Evolutionary conservation across 345 rosid species (phyloP).

Genomic region (Boechera retrofracta): DNA sequence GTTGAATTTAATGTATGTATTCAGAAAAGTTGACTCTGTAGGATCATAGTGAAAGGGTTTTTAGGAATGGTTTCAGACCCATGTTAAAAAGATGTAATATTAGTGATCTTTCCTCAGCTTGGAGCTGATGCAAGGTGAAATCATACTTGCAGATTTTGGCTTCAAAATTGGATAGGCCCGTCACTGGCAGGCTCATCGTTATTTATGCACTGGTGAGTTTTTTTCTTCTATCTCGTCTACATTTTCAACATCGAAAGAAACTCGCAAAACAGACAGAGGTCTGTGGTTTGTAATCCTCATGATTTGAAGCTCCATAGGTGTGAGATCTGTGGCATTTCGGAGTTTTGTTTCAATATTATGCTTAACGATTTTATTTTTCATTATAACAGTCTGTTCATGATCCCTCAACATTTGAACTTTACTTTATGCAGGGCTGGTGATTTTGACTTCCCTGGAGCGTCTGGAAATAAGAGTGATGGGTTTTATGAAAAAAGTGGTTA

Average conservation of each 20-base stretch:
- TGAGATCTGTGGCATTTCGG: conserved; percentile 26
- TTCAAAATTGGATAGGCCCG: conserved; percentile 98
- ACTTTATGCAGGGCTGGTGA: conserved; percentile 68
- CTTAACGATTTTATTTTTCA: background rate
- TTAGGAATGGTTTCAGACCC: conserved; percentile 31
- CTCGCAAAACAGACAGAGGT: conserved; percentile 7
- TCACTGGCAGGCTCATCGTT: conserved; percentile 86
- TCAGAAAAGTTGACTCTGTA: conserved; percentile 21
- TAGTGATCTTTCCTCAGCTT: conserved; percentile 36
- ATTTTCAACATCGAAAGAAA: conserved; percentile 23
- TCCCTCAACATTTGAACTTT: conserved; percentile 31
- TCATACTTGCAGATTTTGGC: conserved; percentile 88
- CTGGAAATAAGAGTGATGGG: conserved; percentile 69
- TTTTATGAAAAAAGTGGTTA: conserved; percentile 60
- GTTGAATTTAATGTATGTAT: conserved; percentile 26
- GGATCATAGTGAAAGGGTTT: conserved; percentile 21
- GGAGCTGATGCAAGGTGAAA: conserved; percentile 47
- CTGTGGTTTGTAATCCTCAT: conserved; percentile 13
- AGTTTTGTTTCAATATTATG: conserved; percentile 18
- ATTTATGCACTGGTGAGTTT: conserved; percentile 86
- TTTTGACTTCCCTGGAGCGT: conserved; percentile 65
- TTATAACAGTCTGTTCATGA: conserved; percentile 30
- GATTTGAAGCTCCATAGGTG: conserved; percentile 21
- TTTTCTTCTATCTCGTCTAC: conserved; percentile 18
- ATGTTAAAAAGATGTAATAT: conserved; percentile 33